Evolutionary conservation across 495 filamentous ascomycete genomes (phyloP).

Genomic region (Platismatia glauca): DNA sequence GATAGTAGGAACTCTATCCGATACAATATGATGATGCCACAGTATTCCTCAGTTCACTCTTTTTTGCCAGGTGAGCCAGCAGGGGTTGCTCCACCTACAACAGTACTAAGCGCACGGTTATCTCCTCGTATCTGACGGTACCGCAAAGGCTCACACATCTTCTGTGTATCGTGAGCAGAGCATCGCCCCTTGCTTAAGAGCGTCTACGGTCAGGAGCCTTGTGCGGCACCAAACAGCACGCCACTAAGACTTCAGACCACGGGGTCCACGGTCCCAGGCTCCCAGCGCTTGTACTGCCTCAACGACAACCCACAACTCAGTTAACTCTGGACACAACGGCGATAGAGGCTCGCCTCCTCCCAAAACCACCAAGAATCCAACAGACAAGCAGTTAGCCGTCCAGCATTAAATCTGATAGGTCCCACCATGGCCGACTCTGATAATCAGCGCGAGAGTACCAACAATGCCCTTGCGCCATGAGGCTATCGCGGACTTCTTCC

Average conservation of each 20-base stretch:
- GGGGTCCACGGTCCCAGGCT: background rate
- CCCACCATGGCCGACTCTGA: constrained; percentile 3
- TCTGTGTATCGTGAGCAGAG: constrained; percentile 7
- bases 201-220: background rate
- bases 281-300: background rate
- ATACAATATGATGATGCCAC: no score
- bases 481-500: constrained; percentile 8
- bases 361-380: background rate
- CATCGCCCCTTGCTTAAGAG: background rate
- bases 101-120: constrained; percentile 31
- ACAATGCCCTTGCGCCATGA: constrained; percentile 8
- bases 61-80: no score
- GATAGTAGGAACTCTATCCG: no score
- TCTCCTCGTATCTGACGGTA: constrained; percentile 27
- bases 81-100: no score
- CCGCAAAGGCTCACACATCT: constrained; percentile 16
- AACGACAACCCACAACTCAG: background rate
- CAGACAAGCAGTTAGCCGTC: background rate
- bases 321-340: constrained; percentile 10
- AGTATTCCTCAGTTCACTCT: no score
- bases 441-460: background rate
- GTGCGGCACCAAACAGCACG: background rate
- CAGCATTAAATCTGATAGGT: constrained; percentile 3
- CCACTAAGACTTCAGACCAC: background rate
- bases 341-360: constrained; percentile 5